Evolutionary conservation across 1,284 basidiomycete species (phyloP).

Genomic region (Puccinia coronata): DNA sequence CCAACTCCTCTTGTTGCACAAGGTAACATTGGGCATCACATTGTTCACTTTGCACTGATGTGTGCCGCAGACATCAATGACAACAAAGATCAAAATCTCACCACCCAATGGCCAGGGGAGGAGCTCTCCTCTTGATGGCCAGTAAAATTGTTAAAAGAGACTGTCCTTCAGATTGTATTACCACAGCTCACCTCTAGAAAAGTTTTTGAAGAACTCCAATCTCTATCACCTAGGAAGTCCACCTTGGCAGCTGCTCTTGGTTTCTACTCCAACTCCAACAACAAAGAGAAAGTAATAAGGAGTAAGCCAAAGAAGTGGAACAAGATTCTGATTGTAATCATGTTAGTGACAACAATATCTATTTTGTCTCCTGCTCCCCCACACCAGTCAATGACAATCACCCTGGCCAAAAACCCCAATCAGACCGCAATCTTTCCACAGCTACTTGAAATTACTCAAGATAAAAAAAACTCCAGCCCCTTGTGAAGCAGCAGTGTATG

Average conservation of each 20-base stretch:
- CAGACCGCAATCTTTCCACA: no score
- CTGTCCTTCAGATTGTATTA: conserved; percentile 94
- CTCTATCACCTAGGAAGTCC: conserved; percentile 78
- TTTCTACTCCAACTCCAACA: conserved; percentile 49
- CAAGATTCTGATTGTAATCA: conserved; percentile 50
- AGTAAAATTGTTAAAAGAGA: conserved; percentile 78
- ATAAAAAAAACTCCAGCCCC: no score
- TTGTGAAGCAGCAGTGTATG: background rate
- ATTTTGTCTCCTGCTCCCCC: conserved; percentile 37
- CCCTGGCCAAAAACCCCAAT: background rate
- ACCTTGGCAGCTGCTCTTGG: conserved; percentile 76
- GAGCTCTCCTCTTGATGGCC: conserved; percentile 94
- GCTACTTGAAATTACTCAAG: no score
- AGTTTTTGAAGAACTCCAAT: conserved; percentile 86
- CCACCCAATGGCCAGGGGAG: no score
- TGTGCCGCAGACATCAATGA: no score
- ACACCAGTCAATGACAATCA: conserved; percentile 1
- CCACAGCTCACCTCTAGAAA: conserved; percentile 83
- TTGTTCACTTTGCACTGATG: conserved; percentile 92
- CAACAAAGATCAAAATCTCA: conserved; percentile 66
- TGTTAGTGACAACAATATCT: conserved; percentile 30
- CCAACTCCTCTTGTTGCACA: conserved; percentile 97
- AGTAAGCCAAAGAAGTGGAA: conserved; percentile 47
- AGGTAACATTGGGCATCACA: conserved; percentile 96
- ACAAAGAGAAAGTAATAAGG: background rate